These are phyloP conservation scores for Phialemonium atrogriseum DNA, from an alignment of 2,329 filamentous ascomycete genomes.

Conservation along the genomic window DNA sequence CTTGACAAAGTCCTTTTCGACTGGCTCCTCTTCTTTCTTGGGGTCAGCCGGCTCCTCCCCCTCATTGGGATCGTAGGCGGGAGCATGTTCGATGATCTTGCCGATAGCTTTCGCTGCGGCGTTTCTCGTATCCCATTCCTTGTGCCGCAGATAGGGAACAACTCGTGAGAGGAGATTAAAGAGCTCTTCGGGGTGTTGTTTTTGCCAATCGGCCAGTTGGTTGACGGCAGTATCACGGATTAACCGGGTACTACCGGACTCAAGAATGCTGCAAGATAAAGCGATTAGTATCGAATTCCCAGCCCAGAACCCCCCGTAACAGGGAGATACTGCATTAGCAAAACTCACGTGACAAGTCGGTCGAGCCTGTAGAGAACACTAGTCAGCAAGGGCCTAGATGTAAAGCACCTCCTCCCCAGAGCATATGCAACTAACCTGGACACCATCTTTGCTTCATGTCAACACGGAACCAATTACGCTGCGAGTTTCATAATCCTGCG, in stretches of 20 bases:
- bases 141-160: constrained; percentile 89
- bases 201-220: constrained; percentile 95
- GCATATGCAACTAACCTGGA: constrained; percentile 43
- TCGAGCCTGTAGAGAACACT: constrained; percentile 59
- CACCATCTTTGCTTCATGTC: constrained; percentile 42
- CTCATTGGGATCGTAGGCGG: constrained; percentile 79
- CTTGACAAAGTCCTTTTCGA: constrained; percentile 39
- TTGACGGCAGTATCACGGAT: constrained; percentile 96
- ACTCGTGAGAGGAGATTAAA: constrained; percentile 92
- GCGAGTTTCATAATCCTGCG: constrained; percentile 14
- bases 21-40: constrained; percentile 39
- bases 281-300: constrained; percentile 4
- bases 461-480: constrained; percentile 10
- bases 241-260: constrained; percentile 92
- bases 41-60: constrained; percentile 47
- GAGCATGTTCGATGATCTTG: constrained; percentile 85
- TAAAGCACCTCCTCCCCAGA: background rate
- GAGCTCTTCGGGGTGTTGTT: constrained; percentile 92
- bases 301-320: no score
- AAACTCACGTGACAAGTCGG: constrained; percentile 81
- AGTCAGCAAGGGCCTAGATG: constrained; percentile 21
- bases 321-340: no score
- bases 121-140: constrained; percentile 93
- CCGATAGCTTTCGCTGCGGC: constrained; percentile 91
- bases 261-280: constrained; percentile 60